phyloP scores from a whole-genome alignment of 1,139 yeast species.

The Scheffersomyces parashehatae region DNA sequence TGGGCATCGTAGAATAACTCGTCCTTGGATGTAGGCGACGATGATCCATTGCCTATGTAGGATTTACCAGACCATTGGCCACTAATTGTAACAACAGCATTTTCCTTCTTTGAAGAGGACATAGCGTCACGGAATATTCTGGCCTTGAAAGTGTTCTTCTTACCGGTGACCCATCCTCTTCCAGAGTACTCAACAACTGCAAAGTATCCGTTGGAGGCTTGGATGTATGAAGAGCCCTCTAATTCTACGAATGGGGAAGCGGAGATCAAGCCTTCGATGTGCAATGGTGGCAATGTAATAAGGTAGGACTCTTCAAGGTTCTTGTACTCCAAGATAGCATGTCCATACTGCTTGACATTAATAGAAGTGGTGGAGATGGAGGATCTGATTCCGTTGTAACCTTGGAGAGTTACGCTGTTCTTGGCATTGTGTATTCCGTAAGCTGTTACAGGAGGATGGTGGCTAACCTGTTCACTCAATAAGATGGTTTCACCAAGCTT shows the following conservation, averaged over 20 bases:
- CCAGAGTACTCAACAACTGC: constrained; percentile 83
- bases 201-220: constrained; percentile 74
- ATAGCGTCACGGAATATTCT: constrained; percentile 61
- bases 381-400: constrained; percentile 87
- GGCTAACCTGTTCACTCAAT: constrained; percentile 89
- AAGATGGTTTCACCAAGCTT: constrained; percentile 69
- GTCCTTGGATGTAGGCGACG: constrained; percentile 35
- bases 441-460: constrained; percentile 95
- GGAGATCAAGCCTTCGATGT: constrained; percentile 86
- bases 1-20: constrained; percentile 73
- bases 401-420: constrained; percentile 70
- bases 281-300: constrained; percentile 92
- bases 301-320: constrained; percentile 68
- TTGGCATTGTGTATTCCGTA: constrained; percentile 75
- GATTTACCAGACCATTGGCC: constrained; percentile 95
- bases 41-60: constrained; percentile 43
- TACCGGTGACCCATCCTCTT: constrained; percentile 94
- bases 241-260: constrained; percentile 91
- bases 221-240: constrained; percentile 82
- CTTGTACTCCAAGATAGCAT: constrained; percentile 69
- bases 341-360: constrained; percentile 89
- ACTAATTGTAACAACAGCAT: constrained; percentile 70
- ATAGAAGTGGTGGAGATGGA: constrained; percentile 76
- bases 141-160: constrained; percentile 89
- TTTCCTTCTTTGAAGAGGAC: constrained; percentile 52